Evolutionary conservation across 345 rosid genomes (phyloP), one percentile per base, ranked within the genome.

Genomic region (Odontarrhena argentea): DNA sequence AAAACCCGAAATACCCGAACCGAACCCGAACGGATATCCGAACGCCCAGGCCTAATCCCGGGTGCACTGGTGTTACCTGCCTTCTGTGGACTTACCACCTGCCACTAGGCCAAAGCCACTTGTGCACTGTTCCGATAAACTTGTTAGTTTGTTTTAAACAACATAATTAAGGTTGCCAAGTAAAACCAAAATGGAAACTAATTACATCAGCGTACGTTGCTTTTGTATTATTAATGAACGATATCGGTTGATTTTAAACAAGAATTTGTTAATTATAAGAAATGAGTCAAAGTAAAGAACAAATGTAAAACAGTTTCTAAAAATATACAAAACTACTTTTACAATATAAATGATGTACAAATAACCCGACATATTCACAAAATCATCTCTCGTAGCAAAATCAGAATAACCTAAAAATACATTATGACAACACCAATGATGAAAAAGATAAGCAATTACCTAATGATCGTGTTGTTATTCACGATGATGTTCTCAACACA

Each of bases 401-500:
- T 12, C 1, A 36, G 36, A 49, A 24, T 8, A 36, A 25, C n/a
- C n/a, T 1, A 13, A 50, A n/a, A 10, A 3, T 25, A 10, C 28
- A 34, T 52, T 12, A 52, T 15, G 35, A 34, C 14, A 52, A 32
- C 2, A 40, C 11, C 18, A 28, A 14, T 28, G 60, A 51, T 65
- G 60, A 41, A 52, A 14, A 65, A 26, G 7, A 28, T 42, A 52
- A 41, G 22, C 32, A 65, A 52, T 22, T 52, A 30, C 9, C 25
- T 52, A 46, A 1, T 65, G 51, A 42, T 42, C 18, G 42, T 52
- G 9, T 40, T 14, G 40, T 40, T 64, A 64, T 38, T 64, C 5
- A 64, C 58, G 12, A 51, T 64, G 30, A 41, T 65, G 60, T 53
- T 32, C 6, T 65, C 42, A 28, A 28, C 42, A 15, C 60, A 52